A percentile compares a stretch with the other conserved stretches of the same genome.
Conservation (phyloP, 148 eudicot genomes). For the Camellia lanceoleosa region DNA sequence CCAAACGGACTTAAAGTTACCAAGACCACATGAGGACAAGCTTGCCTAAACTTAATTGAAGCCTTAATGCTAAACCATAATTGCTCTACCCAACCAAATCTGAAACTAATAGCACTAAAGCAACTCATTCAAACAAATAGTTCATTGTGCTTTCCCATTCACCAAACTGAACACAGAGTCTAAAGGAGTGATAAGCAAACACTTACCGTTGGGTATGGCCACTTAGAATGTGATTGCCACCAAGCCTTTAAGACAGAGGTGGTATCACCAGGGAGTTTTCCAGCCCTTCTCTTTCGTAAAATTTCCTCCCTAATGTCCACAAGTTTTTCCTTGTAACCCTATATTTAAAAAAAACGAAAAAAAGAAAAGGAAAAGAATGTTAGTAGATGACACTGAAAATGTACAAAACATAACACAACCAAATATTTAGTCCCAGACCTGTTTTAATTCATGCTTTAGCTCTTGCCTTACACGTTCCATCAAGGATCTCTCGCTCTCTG, state of each 20-base stretch:
- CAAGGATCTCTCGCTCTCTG: constrained; percentile 61
- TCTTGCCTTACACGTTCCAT: constrained; percentile 77
- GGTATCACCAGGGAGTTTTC: constrained; percentile 94
- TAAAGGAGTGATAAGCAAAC: constrained; percentile 1
- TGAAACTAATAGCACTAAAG: not conserved
- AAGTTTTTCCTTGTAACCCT: constrained; percentile 95
- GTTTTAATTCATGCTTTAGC: constrained; percentile 61
- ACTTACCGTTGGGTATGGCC: constrained; percentile 97
- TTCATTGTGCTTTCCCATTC: not conserved
- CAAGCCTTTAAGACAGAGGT: constrained; percentile 89
- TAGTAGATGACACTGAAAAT: not conserved
- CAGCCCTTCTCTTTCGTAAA: constrained; percentile 91
- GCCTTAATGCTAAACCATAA: not conserved
- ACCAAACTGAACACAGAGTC: not conserved
- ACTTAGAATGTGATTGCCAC: constrained; percentile 97
- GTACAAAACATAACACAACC: not conserved
- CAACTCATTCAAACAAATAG: not conserved
- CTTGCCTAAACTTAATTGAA: not conserved
- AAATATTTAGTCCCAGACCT: constrained; percentile 31
- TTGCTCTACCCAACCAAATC: not conserved
- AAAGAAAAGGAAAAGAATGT: not conserved
- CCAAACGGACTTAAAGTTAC: not conserved
- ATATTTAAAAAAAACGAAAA: not conserved
- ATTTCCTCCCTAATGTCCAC: constrained; percentile 94
- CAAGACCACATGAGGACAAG: not conserved